Base-by-base conservation (phyloP, 371 early-diverging fungal genomes). In the Amoeboaphelidium occidentale region DNA sequence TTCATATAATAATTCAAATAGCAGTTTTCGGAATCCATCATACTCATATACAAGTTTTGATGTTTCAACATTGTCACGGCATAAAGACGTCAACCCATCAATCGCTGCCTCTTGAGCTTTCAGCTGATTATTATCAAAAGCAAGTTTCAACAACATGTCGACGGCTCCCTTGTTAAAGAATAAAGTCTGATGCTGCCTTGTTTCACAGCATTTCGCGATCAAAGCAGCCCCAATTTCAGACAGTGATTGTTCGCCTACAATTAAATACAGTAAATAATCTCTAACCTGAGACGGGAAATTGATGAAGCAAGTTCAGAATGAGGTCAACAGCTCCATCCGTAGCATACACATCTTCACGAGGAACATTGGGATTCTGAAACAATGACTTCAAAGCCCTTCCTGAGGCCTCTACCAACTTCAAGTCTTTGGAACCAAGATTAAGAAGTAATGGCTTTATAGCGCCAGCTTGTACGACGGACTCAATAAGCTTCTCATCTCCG, bases 41-140 rank as follows among this genome's bases (percentile, higher is more conserved):
- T 6, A 32, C 10, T 42, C 50, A 47, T 2, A 80, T 10, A 32
- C 17, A 32, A 17, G 17, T 17, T 32, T 32, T 6, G 10, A 32
- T 17, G 17, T 17, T 32, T 32, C 39, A 32, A 17, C 50, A 50
- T 82, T 80, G 26, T 74, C 76, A 20, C 69, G 67, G 53, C 72
- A 69, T 23, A 87, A 54, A 1, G 70, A 68, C 0, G 76, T 71
- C 23, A 87, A 55, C 0, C 82, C 81, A 53, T 79, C 82, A 50
- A 84, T 58, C 1, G 80, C 78, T 2, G 84, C 76, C 55, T 82
- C 81, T 55, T 82, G 82, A 2, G 76, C 72, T 25, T 64, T 68
- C 50, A 53, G 55, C 42, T 41, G 39, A 23, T 48, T 25, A 28
- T 23, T 22, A 25, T 49, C 47, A 48, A 26, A 28, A 41, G 42